Percentiles rank a stretch among this genome's conserved stretches.
phyloP scores from a whole-genome alignment of 140 eudicot species.

The Ambrosia hybrid region DNA sequence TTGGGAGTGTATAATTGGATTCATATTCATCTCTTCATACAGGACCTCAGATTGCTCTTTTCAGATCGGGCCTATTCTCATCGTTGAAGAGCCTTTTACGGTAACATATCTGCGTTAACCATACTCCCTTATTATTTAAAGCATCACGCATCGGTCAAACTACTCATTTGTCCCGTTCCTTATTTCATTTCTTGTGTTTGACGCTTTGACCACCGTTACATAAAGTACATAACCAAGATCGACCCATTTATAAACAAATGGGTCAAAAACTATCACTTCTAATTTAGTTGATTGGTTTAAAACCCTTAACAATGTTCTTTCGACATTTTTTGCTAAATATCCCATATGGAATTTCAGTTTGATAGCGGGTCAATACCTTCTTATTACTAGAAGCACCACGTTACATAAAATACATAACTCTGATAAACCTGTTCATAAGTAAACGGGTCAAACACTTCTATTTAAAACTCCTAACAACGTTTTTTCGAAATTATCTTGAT shows the following conservation, averaged over 20 bases:
- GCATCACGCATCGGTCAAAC: not conserved
- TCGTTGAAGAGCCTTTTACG: slow-evolving; percentile 87
- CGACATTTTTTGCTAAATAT: not conserved
- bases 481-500: not conserved
- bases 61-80: slow-evolving; percentile 82
- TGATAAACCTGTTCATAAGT: not conserved
- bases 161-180: not conserved
- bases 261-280: not conserved
- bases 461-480: not conserved
- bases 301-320: not conserved
- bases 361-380: slow-evolving; percentile 51
- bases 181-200: not conserved
- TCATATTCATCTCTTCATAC: slow-evolving; percentile 27
- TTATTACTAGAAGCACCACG: not conserved
- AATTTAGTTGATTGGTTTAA: not conserved
- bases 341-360: slow-evolving; percentile 51
- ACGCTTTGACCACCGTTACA: slow-evolving; percentile 11
- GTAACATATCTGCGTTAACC: slow-evolving; percentile 30
- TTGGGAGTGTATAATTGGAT: not conserved
- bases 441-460: not conserved
- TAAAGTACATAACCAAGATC: not conserved
- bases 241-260: not conserved
- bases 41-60: slow-evolving; percentile 93
- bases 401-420: not conserved
- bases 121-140: not conserved